Evolutionary conservation across 805 yeast species (phyloP).

Genomic region (Metschnikowia proteae): DNA sequence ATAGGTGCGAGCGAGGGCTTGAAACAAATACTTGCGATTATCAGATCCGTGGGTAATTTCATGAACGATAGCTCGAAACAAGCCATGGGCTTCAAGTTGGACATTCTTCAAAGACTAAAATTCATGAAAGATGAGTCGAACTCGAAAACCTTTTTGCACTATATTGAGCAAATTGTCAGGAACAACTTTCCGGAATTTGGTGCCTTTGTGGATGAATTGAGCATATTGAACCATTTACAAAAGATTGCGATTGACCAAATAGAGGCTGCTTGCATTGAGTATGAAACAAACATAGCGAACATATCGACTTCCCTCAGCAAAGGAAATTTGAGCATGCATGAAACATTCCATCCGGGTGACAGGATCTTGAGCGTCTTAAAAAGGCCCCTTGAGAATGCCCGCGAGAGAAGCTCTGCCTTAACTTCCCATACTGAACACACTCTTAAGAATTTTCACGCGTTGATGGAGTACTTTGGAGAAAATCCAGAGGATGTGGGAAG

Average conservation of each 20-base stretch:
- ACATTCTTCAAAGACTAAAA: slow-evolving; percentile 83
- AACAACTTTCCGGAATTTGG: slow-evolving; percentile 77
- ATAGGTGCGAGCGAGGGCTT: slow-evolving; percentile 65
- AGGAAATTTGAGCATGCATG: slow-evolving; percentile 82
- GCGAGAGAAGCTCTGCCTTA: slow-evolving; percentile 57
- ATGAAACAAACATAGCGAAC: slow-evolving; percentile 57
- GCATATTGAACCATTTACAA: slow-evolving; percentile 54
- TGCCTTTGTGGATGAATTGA: slow-evolving; percentile 68
- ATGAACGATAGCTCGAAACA: slow-evolving; percentile 94
- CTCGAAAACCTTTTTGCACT: slow-evolving; percentile 84
- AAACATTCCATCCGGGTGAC: slow-evolving; percentile 81
- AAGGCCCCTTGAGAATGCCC: slow-evolving; percentile 71
- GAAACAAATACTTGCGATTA: slow-evolving; percentile 72
- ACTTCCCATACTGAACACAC: slow-evolving; percentile 3
- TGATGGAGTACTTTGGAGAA: slow-evolving; percentile 90
- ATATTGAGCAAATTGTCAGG: slow-evolving; percentile 86
- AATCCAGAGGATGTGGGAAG: slow-evolving; percentile 67
- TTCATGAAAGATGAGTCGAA: slow-evolving; percentile 89
- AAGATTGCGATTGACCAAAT: slow-evolving; percentile 82
- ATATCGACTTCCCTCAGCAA: slow-evolving; percentile 69
- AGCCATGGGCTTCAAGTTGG: slow-evolving; percentile 87
- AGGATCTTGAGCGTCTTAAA: slow-evolving; percentile 56
- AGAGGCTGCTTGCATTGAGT: slow-evolving; percentile 65
- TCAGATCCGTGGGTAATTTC: slow-evolving; percentile 88
- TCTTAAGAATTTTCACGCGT: slow-evolving; percentile 43